Base-by-base conservation (phyloP, 2,329 filamentous ascomycete genomes). In the Ilyonectria destructans region DNA sequence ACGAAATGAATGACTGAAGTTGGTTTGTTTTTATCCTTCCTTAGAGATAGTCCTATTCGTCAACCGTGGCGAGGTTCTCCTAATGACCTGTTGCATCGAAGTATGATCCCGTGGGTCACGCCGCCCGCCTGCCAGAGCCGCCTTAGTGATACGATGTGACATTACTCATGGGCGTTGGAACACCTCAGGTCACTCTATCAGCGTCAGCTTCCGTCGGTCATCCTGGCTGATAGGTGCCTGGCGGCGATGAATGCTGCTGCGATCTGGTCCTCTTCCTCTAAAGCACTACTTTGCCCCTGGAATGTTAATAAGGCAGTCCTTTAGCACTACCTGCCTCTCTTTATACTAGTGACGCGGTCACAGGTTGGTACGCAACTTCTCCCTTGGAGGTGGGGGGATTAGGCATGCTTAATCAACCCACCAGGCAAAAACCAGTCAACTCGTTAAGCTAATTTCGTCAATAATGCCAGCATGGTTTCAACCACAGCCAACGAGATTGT, bases 141-240 rank as follows among this genome's bases (percentile, higher is more conserved):
- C 35, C 35, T 40, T 40, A 40, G 35, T 40, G 35, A 40, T 13
- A 40, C 10, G 35, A 40, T 40, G 35, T 40, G 35, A 15, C 35
- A 58, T n/a, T 58, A 58, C 17, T 45, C 37, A 43, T 58, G 37
- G 35, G 35, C 35, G 35, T n/a, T 58, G 12, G 10, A 58, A 15
- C 55, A 58, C 17, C 55, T 58, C 19, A 58, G 17, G 26, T 45
- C 55, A 29, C 55, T 58, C 49, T 58, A 45, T 45, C 33, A 58
- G 37, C 55, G 17, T 43, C 31, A 45, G 15, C 49, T 62, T 52
- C 59, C 49, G 12, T 62, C 51, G 26, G 66, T 75, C 26, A 52
- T 74, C 21, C 31, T 76, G 9, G 75, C 69, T 62, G 70, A 77
- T 49, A 61, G 69, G 9, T 74, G 68, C 45, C 58, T 74, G 40